Evolutionary conservation across 495 filamentous ascomycete species (phyloP).

Genomic region (Cercophora samala): DNA sequence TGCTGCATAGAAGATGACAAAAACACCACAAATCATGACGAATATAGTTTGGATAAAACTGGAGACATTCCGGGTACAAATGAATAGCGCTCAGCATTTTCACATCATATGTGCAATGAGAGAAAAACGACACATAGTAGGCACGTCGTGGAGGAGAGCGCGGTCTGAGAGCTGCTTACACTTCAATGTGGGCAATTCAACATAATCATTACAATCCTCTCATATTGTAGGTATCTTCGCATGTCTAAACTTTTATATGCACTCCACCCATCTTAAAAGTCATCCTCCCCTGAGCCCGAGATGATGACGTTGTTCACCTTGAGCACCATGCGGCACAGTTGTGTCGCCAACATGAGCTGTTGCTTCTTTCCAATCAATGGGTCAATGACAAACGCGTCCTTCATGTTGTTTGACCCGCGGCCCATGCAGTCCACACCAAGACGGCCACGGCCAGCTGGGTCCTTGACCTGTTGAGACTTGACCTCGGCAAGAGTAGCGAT

Average conservation of each 20-base stretch:
- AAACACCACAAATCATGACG: too few relatives aligned
- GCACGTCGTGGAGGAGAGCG: too few relatives aligned
- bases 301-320: slow-evolving; percentile 98
- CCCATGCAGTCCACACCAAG: slow-evolving; percentile 98
- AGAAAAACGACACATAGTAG: too few relatives aligned
- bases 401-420: slow-evolving; percentile 92
- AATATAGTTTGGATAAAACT: too few relatives aligned
- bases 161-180: too few relatives aligned
- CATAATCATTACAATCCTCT: neutral
- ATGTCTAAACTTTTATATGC: slow-evolving; percentile 14
- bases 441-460: slow-evolving; percentile 60
- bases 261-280: slow-evolving; percentile 60
- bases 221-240: slow-evolving; percentile 13
- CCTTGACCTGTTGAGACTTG: slow-evolving; percentile 93
- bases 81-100: too few relatives aligned
- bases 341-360: slow-evolving; percentile 91
- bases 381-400: slow-evolving; percentile 94
- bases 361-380: slow-evolving; percentile 96
- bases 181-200: too few relatives aligned
- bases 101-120: too few relatives aligned
- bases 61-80: too few relatives aligned
- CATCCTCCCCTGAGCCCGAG: slow-evolving; percentile 83
- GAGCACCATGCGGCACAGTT: slow-evolving; percentile 98
- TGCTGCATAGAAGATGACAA: too few relatives aligned
- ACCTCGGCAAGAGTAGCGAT: slow-evolving; percentile 92